These are phyloP conservation scores for Paratinospora sagittata DNA, from an alignment of 164 flowering plant species.

Conservation along the genomic window DNA sequence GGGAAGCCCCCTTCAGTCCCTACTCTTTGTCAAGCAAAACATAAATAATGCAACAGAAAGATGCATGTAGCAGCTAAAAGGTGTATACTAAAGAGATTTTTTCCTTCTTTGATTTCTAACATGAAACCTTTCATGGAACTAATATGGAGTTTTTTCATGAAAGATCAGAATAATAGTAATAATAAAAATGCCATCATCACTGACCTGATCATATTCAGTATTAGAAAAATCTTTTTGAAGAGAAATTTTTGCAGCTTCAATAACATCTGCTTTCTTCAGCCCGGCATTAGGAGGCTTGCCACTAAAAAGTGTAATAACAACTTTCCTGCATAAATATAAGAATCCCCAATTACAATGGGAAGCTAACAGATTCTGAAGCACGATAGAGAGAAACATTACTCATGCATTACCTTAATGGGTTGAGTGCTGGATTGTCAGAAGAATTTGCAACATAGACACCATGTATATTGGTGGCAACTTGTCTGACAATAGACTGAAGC, in stretches of 20 bases:
- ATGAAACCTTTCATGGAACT: too few species aligned
- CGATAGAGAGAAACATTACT: neutral
- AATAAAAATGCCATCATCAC: neutral
- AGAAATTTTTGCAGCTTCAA: slow-evolving; percentile 46
- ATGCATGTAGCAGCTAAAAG: too few species aligned
- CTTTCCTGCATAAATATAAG: slow-evolving; percentile 37
- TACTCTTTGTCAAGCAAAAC: neutral
- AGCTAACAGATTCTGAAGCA: neutral
- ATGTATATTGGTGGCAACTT: slow-evolving; percentile 59
- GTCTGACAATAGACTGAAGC: slow-evolving; percentile 37
- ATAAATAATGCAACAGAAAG: neutral
- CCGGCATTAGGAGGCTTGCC: slow-evolving; percentile 50
- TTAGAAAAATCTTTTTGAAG: slow-evolving; percentile 41
- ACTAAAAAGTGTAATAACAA: slow-evolving; percentile 57
- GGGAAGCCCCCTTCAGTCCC: too few species aligned
- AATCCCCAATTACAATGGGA: neutral
- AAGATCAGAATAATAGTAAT: neutral
- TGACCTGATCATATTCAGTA: slow-evolving; percentile 59
- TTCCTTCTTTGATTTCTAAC: too few species aligned
- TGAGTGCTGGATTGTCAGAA: slow-evolving; percentile 45
- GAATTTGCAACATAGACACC: slow-evolving; percentile 65
- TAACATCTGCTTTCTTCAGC: slow-evolving; percentile 56
- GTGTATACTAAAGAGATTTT: too few species aligned
- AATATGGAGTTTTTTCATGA: too few species aligned
- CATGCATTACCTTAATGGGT: slow-evolving; percentile 49